Percentiles rank a stretch among this genome's conserved stretches.
These are phyloP conservation scores for Talaromyces sp. DNA, from an alignment of 2,329 filamentous ascomycete species.

Conservation along the genomic window DNA sequence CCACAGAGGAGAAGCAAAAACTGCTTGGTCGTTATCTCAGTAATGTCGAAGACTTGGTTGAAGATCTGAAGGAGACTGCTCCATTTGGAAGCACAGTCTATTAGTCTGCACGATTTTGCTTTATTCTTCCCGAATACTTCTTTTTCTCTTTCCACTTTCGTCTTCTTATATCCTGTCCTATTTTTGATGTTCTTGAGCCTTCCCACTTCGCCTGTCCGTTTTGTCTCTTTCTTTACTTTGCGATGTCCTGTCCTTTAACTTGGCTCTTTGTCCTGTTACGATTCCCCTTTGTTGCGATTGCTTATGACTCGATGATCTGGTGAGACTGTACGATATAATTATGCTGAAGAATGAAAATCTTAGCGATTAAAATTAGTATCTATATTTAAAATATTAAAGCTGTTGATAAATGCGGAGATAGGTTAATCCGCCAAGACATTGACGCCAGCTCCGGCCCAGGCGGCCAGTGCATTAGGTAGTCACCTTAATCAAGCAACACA, in stretches of 20 bases:
- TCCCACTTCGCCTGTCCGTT: neutral
- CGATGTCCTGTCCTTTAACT: neutral
- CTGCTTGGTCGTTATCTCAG: conserved; percentile 74
- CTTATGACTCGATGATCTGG: conserved; percentile 14
- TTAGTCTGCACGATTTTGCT: conserved; percentile 20
- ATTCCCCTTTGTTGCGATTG: conserved; percentile 20
- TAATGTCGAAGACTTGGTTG: conserved; percentile 80
- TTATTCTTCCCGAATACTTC: neutral
- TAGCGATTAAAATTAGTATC: neutral
- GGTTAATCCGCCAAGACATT: conserved; percentile 8
- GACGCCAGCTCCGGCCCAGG: conserved; percentile 4
- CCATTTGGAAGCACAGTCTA: conserved; percentile 63
- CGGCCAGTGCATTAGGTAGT: neutral
- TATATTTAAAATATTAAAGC: neutral
- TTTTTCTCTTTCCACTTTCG: neutral
- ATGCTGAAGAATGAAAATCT: conserved; percentile 1
- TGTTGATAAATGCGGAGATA: conserved; percentile 4
- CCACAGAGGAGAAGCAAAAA: conserved; percentile 77
- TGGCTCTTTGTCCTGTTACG: conserved; percentile 18
- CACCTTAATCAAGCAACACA: conserved; percentile 6
- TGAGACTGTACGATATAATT: conserved; percentile 14
- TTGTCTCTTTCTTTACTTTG: neutral
- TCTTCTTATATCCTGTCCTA: neutral
- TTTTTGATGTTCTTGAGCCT: neutral
- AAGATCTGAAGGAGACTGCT: conserved; percentile 75